These are phyloP conservation scores for Fennellomyces sp. DNA, from an alignment of 371 early-diverging fungal species.

Conservation along the genomic window DNA sequence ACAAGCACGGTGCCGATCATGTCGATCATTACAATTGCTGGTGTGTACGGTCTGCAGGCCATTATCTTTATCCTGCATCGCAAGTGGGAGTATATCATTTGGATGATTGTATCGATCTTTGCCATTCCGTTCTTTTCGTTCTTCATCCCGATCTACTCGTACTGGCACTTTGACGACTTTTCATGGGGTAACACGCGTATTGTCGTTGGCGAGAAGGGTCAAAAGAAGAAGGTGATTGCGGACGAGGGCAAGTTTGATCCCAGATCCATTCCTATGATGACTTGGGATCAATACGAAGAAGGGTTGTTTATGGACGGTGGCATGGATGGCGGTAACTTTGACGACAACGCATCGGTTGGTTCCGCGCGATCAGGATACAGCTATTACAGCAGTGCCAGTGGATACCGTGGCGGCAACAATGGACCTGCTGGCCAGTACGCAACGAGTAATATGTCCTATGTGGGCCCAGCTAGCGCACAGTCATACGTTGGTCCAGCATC, in stretches of 20 bases:
- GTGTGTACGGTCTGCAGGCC: slow-evolving; percentile 82
- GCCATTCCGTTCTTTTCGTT: slow-evolving; percentile 66
- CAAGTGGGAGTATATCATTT: slow-evolving; percentile 71
- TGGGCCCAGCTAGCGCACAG: not conserved
- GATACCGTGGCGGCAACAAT: not conserved
- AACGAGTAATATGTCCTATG: slow-evolving; percentile 13
- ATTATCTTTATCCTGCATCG: slow-evolving; percentile 83
- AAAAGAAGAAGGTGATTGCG: slow-evolving; percentile 48
- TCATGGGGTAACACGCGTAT: slow-evolving; percentile 85
- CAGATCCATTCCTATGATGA: slow-evolving; percentile 66
- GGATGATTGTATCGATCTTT: slow-evolving; percentile 76
- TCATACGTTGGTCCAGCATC: slow-evolving; percentile 1
- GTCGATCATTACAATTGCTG: slow-evolving; percentile 69
- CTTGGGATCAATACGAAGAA: slow-evolving; percentile 90
- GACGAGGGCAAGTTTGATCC: slow-evolving; percentile 76
- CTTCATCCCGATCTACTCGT: slow-evolving; percentile 68
- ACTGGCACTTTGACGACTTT: slow-evolving; percentile 90
- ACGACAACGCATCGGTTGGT: slow-evolving; percentile 24
- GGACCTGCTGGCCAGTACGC: slow-evolving; percentile 16
- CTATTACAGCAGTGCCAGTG: slow-evolving; percentile 39
- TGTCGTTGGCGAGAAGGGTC: slow-evolving; percentile 69
- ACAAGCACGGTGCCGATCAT: slow-evolving; percentile 46
- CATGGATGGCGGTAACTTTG: slow-evolving; percentile 5
- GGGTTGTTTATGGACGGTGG: slow-evolving; percentile 37
- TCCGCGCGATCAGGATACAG: slow-evolving; percentile 34